Percentiles rank a stretch among this genome's conserved stretches.
Evolutionary conservation across 2,329 filamentous ascomycete genomes (phyloP).

Genomic region (Neobulgaria alba): DNA sequence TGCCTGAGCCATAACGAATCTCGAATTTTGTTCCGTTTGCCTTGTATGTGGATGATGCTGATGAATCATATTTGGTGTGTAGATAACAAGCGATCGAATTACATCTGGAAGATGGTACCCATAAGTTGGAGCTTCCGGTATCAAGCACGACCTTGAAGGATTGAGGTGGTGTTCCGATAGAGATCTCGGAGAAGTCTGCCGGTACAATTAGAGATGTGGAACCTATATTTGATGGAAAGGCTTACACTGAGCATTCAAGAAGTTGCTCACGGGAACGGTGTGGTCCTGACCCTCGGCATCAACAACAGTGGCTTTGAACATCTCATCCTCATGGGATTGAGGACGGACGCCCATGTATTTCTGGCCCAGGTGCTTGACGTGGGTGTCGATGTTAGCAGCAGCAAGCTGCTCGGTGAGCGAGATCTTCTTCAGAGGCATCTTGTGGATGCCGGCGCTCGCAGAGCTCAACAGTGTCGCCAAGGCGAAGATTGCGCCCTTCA

Average conservation of each 20-base stretch:
- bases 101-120: constrained; percentile 88
- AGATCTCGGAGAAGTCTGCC: constrained; percentile 92
- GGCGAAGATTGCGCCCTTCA: constrained; percentile 81
- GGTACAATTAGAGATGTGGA: constrained; percentile 9
- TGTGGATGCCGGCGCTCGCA: constrained; percentile 80
- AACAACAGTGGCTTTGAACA: constrained; percentile 69
- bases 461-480: constrained; percentile 67
- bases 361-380: constrained; percentile 77
- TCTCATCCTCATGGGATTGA: constrained; percentile 58
- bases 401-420: constrained; percentile 88
- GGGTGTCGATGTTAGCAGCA: constrained; percentile 69
- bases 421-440: constrained; percentile 96
- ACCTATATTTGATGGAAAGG: constrained; percentile 13
- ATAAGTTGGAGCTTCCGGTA: constrained; percentile 97
- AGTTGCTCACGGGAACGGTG: constrained; percentile 88
- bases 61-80: constrained; percentile 93
- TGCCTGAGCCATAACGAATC: constrained; percentile 93
- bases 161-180: constrained; percentile 85
- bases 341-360: constrained; percentile 90
- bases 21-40: constrained; percentile 87
- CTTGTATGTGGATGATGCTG: constrained; percentile 81
- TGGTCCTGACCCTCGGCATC: constrained; percentile 58
- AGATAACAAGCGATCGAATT: constrained; percentile 96
- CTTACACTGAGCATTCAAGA: constrained; percentile 97
- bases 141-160: constrained; percentile 97